Base-by-base conservation (phyloP, 1,284 basidiomycete genomes). In the Takashimella koratensis region DNA sequence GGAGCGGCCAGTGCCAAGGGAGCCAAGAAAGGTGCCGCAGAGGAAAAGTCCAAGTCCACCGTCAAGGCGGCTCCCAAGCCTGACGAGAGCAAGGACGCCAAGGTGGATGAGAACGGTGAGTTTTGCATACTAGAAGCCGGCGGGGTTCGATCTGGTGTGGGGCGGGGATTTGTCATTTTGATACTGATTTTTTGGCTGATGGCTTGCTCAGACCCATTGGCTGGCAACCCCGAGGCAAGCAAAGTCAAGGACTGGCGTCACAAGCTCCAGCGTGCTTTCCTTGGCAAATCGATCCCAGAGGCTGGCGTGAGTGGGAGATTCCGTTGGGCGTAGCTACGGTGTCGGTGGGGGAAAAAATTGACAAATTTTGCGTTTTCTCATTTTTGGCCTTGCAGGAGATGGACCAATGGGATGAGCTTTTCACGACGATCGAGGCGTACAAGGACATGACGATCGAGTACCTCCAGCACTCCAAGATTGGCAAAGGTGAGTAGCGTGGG, bases 381-480 rank as follows among this genome's bases (percentile, higher is more conserved):
- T 36, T 8, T 36, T 36, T 16, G 30, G 8, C 12, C 13, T 13
- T 20, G 8, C 47, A 90, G 87, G 87, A 90, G 53, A 90, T 91
- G 87, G 82, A 84, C 3, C 78, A 77, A 30, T 82, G 88, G 66
- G 86, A 94, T 71, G 78, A 82, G 45, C 78, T 91, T 30, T 92
- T 97, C 79, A 84, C 82, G 36, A 84, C 82, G 4, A 87, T 97
- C 48, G 94, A 98, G 70, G 80, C 79, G 10, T 93, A 92, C 71
- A 82, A 87, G 27, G 79, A 81, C 48, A 92, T 96, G 79, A 88
- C 86, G 54, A 85, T 92, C 57, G 84, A 88, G 56, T 90, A 93
- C 68, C 84, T 95, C 47, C 71, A 91, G 84, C 87, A 86, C 79
- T 94, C 94, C 58, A 97, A 97, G 81, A 96, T 98, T 68, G 91